phyloP scores from a whole-genome alignment of 192 early-diverging fungal species.

The Entomortierella lignicola region DNA sequence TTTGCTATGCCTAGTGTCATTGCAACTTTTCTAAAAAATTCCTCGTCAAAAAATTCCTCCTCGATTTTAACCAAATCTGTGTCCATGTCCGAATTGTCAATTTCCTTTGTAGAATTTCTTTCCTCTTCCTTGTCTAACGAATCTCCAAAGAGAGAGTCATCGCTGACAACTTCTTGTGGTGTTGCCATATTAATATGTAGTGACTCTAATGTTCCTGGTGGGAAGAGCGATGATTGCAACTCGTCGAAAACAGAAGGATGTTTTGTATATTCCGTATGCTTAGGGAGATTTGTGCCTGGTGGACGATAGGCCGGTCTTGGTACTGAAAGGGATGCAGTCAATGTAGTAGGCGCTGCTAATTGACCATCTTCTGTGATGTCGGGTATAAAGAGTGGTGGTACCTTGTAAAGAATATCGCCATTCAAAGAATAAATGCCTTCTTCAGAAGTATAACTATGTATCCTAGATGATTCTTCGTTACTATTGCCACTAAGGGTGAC shows the following conservation, averaged over 20 bases:
- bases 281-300: conserved; percentile 40
- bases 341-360: conserved; percentile 3
- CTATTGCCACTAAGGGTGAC: no score
- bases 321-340: conserved; percentile 21
- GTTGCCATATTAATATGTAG: conserved; percentile 47
- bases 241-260: conserved; percentile 45
- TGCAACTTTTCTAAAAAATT: conserved; percentile 10
- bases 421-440: conserved; percentile 22
- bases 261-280: conserved; percentile 47
- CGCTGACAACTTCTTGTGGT: conserved; percentile 50
- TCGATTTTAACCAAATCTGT: conserved; percentile 1
- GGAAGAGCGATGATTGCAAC: conserved; percentile 47
- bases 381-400: conserved; percentile 42
- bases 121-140: conserved; percentile 12
- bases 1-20: conserved; percentile 9
- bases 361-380: conserved; percentile 19
- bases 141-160: conserved; percentile 35
- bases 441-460: neutral
- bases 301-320: conserved; percentile 32
- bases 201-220: conserved; percentile 39
- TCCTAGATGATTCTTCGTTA: neutral
- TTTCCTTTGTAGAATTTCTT: neutral
- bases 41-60: neutral
- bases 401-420: conserved; percentile 45
- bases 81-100: neutral